phyloP scores from a whole-genome alignment of 176 grass and related monocot genomes.

The Tuctoria greenei region DNA sequence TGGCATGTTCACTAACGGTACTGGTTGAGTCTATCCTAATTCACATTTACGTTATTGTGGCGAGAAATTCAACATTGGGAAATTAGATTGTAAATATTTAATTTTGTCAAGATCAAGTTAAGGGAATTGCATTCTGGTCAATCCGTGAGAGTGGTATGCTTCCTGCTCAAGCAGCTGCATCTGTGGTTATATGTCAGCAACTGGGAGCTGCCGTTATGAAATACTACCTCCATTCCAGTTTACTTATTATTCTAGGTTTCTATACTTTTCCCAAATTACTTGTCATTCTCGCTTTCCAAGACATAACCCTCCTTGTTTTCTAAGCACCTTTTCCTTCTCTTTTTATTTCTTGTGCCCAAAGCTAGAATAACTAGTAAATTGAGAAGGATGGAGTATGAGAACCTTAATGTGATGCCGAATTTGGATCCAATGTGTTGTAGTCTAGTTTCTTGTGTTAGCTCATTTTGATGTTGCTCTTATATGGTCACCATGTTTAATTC shows the following conservation, averaged over 20 bases:
- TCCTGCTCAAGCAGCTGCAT: background rate
- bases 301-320: no score
- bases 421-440: background rate
- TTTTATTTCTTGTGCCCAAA: no score
- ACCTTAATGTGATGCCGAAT: background rate
- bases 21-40: background rate
- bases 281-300: no score
- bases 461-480: background rate
- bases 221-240: background rate
- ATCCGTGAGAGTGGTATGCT: background rate
- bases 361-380: no score
- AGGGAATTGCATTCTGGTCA: background rate
- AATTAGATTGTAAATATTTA: background rate
- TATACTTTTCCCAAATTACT: no score
- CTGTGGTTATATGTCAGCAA: background rate
- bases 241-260: no score
- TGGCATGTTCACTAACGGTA: background rate
- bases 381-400: background rate
- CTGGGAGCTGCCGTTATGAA: constrained; percentile 1
- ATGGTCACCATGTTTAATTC: background rate
- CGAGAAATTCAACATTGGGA: background rate
- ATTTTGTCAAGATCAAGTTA: background rate
- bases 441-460: background rate
- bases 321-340: no score
- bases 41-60: background rate